Percentiles rank a stretch among this genome's conserved stretches.
phyloP scores from a whole-genome alignment of 306 rosid genomes.

The Spatholobus suberectus region DNA sequence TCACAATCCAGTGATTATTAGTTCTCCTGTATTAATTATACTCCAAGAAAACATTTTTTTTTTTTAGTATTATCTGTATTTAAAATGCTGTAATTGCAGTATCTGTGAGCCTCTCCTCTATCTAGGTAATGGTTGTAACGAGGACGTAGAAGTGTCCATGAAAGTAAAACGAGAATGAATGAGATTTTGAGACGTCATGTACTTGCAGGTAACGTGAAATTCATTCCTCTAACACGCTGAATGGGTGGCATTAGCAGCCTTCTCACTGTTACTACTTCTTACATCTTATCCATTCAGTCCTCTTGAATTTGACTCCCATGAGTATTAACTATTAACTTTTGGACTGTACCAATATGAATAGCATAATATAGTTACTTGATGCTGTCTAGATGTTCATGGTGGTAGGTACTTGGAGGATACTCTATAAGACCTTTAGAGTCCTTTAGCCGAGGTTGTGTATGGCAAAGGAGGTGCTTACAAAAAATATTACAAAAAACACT shows the following conservation, averaged over 20 bases:
- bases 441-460: too few species aligned
- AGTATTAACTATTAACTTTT: not conserved
- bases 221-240: not conserved
- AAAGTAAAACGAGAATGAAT: slow-evolving; percentile 27
- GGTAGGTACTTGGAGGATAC: too few species aligned
- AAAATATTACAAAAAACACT: too few species aligned
- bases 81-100: not conserved
- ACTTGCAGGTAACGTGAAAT: not conserved
- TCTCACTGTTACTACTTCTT: not conserved
- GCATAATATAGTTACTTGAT: not conserved
- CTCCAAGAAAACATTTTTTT: too few species aligned
- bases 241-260: not conserved
- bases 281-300: not conserved
- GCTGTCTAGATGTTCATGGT: not conserved
- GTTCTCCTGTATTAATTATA: not conserved
- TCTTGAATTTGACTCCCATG: not conserved
- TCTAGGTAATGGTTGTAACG: not conserved
- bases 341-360: not conserved
- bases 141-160: not conserved
- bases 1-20: not conserved
- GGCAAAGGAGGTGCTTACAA: too few species aligned
- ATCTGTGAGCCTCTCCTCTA: not conserved
- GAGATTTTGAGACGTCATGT: slow-evolving; percentile 1
- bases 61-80: not conserved
- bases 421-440: too few species aligned